Evolutionary conservation across 306 rosid genomes (phyloP).

Genomic region (Quillaja saponaria): DNA sequence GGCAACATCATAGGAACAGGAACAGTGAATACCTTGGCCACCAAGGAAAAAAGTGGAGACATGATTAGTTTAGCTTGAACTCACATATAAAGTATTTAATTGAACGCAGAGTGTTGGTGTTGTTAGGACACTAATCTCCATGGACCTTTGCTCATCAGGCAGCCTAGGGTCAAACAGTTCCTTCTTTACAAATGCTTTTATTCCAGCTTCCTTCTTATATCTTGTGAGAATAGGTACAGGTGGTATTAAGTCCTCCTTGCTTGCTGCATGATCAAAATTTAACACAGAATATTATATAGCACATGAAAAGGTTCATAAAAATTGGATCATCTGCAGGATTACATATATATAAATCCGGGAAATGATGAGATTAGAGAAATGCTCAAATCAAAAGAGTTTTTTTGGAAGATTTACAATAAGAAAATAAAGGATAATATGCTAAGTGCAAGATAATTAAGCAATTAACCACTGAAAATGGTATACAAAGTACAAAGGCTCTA

Average conservation of each 20-base stretch:
- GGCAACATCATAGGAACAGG: too few species aligned
- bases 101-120: constrained; percentile 90
- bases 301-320: not conserved
- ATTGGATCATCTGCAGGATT: constrained; percentile 11
- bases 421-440: constrained; percentile 5
- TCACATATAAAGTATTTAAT: constrained; percentile 86
- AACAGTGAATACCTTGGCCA: not conserved
- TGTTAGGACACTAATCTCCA: constrained; percentile 67
- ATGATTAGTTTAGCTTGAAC: constrained; percentile 42
- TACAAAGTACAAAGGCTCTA: too few species aligned
- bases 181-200: constrained; percentile 97
- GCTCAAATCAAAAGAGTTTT: constrained; percentile 7
- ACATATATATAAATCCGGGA: constrained; percentile 22
- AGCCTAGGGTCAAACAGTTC: constrained; percentile 86
- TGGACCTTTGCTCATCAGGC: constrained; percentile 75
- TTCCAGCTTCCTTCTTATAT: constrained; percentile 83
- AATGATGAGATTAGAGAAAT: constrained; percentile 7
- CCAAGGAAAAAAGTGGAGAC: constrained; percentile 5
- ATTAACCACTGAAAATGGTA: not conserved
- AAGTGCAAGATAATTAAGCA: constrained; percentile 18
- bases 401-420: constrained; percentile 1
- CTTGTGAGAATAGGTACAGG: constrained; percentile 93
- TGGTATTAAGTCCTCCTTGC: constrained; percentile 88
- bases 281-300: constrained; percentile 11
- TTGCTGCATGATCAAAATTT: constrained; percentile 59